Evolutionary conservation across 148 eudicot genomes (phyloP), one percentile per base, ranked within the genome.

Genomic region (Rhododendron simsii): DNA sequence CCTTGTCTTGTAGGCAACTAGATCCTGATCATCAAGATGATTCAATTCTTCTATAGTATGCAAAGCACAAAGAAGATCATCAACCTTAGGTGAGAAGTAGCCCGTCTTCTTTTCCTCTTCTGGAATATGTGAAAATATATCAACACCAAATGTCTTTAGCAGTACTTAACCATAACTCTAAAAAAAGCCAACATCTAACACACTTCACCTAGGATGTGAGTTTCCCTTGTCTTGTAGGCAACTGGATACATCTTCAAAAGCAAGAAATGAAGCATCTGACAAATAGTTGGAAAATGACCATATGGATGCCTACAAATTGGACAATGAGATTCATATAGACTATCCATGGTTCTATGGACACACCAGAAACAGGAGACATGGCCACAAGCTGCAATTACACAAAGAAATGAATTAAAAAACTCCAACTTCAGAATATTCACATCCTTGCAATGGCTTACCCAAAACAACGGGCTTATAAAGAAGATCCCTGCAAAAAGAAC

Each of bases 321-420:
- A 86, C 98, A 95, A 87, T 80, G 91, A 83, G 98, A 95, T 85
- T 86, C 91, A 53, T 85, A 87, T 47, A 71, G 26, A 75, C 73
- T 55, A 83, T 86, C 86, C 98, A 95, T 95, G 41, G 95, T 91
- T 47, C 63, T 87, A 86, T 92, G 92, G 74, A 92, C 92, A 90
- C 98, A 95, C 98, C 98, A 95, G 84, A 95, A 95, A 87, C 98
- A 95, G 79, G 95, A 94, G 16, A 92, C 89, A 75, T 95, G 98
- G 50, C 98, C 96, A 89, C 98, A 95, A 81, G 87, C 98, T 95
- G 96, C 89, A 87, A 82, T 84, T 37, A 82, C 21, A 44, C 26
- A 30, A 47, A 41, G 41, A 77, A 15, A 77, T 21, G 3, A 37
- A 81, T 81, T 48, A 79, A 51, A 86, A 28, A 84, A 50, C 57